phyloP scores from a whole-genome alignment of 2,329 filamentous ascomycete genomes.

The Helicocarpus griseus region DNA sequence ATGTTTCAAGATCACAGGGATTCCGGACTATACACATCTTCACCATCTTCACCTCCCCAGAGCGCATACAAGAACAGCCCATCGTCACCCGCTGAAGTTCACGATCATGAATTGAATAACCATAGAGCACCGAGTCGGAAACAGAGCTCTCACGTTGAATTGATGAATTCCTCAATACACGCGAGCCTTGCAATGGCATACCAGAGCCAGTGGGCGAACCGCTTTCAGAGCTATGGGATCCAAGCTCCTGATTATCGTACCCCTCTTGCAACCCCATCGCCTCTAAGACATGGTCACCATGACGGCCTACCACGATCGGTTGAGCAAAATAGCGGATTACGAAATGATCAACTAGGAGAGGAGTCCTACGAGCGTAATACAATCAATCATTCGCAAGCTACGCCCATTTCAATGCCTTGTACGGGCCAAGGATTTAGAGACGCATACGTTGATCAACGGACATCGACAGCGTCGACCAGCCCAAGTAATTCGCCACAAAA shows the following conservation, averaged over 20 bases:
- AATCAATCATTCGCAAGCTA: slow-evolving; percentile 23
- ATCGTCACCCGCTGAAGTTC: slow-evolving; percentile 26
- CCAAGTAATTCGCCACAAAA: slow-evolving; percentile 29
- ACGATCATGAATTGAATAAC: slow-evolving; percentile 33
- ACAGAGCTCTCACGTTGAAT: slow-evolving; percentile 40
- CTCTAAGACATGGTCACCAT: slow-evolving; percentile 30
- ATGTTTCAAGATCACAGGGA: slow-evolving; percentile 15
- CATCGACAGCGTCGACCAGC: slow-evolving; percentile 21
- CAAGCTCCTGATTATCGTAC: slow-evolving; percentile 35
- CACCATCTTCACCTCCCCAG: slow-evolving; percentile 27
- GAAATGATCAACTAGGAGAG: slow-evolving; percentile 24
- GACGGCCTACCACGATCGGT: slow-evolving; percentile 27
- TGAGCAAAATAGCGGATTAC: slow-evolving; percentile 22
- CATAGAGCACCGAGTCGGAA: slow-evolving; percentile 30
- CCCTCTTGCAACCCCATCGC: slow-evolving; percentile 38
- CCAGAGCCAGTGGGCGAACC: slow-evolving; percentile 43
- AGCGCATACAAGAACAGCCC: slow-evolving; percentile 28
- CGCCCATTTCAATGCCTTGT: slow-evolving; percentile 25
- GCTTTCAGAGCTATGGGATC: slow-evolving; percentile 44
- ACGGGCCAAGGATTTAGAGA: slow-evolving; percentile 22
- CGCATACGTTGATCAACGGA: slow-evolving; percentile 23
- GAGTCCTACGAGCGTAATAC: slow-evolving; percentile 10
- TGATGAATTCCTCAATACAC: slow-evolving; percentile 46
- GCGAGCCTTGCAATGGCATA: slow-evolving; percentile 34
- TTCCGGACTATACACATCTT: slow-evolving; percentile 16